Evolutionary conservation across 1,284 basidiomycete species (phyloP), one percentile per base, ranked within the genome.

Genomic region (Cryptococcus sp.): DNA sequence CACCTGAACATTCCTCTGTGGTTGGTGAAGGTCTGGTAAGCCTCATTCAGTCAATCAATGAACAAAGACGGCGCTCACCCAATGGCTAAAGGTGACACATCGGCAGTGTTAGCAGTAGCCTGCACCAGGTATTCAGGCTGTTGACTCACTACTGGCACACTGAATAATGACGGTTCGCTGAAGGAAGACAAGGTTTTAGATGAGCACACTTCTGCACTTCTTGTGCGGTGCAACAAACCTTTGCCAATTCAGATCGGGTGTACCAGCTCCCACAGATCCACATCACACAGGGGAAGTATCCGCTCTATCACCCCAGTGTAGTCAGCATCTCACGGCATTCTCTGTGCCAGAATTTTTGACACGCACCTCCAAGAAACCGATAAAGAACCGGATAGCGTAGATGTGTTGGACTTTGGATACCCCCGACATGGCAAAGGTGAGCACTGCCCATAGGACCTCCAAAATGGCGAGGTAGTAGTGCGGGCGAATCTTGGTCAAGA

Each of bases 201-300:
- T n/a, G n/a, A n/a, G n/a, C n/a, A n/a, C n/a, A n/a, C n/a, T n/a
- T n/a, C n/a, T n/a, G n/a, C n/a, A n/a, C n/a, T n/a, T n/a, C n/a
- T n/a, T n/a, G n/a, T n/a, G n/a, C n/a, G n/a, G n/a, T n/a, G n/a
- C n/a, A n/a, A n/a, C n/a, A n/a, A n/a, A n/a, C n/a, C n/a, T n/a
- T n/a, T 2, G 63, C 67, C 16, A 68, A 58, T 53, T 68, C 67
- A 39, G 63, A 59, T 11, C 63, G 67, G 46, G 64, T 63, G 62
- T 68, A 67, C 52, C 67, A 68, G 50, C 60, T 62, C 16, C 63
- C 63, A 44, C 57, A 56, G 37, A 68, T 59, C 50, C 67, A 68
- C 63, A 65, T 64, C 48, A 63, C 63, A 6, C 61, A 63, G 0
- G 61, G 67, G 56, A 66, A 68, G 46, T 68, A 63, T 3, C 67